Conservation (phyloP, 2,329 filamentous ascomycete genomes). For the Leptodontidium sp. region DNA sequence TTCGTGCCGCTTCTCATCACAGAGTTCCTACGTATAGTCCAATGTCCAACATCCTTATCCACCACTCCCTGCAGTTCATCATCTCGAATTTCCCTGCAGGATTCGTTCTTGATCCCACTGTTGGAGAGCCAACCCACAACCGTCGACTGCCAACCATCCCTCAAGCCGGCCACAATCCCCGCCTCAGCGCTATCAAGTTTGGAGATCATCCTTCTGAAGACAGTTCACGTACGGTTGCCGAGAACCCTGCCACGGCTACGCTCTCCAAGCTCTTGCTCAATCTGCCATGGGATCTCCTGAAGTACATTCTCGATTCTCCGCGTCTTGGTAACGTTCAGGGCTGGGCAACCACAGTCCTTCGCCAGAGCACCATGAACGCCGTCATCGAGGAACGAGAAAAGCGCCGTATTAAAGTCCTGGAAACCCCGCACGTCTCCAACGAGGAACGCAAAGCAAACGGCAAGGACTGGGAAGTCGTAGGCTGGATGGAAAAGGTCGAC, state of each 20-base stretch:
- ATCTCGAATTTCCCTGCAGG: constrained; percentile 65
- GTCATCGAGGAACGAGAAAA: constrained; percentile 66
- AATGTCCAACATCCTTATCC: constrained; percentile 62
- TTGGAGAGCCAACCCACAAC: constrained; percentile 54
- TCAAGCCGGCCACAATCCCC: constrained; percentile 53
- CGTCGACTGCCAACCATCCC: constrained; percentile 54
- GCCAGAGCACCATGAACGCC: constrained; percentile 57
- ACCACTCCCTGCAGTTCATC: constrained; percentile 65
- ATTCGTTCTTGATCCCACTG: constrained; percentile 65
- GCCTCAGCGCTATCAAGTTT: constrained; percentile 72
- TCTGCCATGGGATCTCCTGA: constrained; percentile 72
- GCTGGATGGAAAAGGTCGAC: constrained; percentile 46
- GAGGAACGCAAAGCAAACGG: constrained; percentile 40
- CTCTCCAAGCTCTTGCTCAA: constrained; percentile 75
- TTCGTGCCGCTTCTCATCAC: constrained; percentile 27
- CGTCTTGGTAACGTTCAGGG: constrained; percentile 60
- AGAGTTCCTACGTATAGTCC: constrained; percentile 57
- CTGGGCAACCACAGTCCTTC: constrained; percentile 56
- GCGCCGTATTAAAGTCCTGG: constrained; percentile 51
- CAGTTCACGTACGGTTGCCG: constrained; percentile 42
- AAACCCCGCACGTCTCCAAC: constrained; percentile 38
- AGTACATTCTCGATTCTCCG: constrained; percentile 69
- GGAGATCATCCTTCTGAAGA: constrained; percentile 64
- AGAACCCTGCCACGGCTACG: constrained; percentile 49
- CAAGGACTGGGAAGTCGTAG: constrained; percentile 45